Base-by-base conservation (phyloP, 2,329 filamentous ascomycete species). In the Teratosphaeria pseudoeucalypti region DNA sequence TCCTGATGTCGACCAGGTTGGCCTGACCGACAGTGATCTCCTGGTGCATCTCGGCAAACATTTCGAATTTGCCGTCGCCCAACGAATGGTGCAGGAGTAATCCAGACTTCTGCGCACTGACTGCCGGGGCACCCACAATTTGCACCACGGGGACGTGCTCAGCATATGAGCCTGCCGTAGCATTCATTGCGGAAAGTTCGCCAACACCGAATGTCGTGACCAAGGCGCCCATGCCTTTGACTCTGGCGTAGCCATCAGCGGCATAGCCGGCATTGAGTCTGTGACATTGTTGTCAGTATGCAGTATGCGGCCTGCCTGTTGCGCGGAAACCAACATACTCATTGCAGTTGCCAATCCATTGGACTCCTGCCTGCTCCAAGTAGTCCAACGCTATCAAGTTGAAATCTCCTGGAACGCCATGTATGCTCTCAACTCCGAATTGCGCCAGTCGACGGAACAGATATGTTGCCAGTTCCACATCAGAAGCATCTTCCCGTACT, bases 11-110 rank as follows among this genome's bases (percentile, higher is more conserved):
- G 70, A 84, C 86, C 59, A 95, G 79, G 67, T 86, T 85, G 58
- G 87, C 85, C 47, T 88, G 79, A 26, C 84, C 83, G 70, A 85
- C 88, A 0, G 89, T 89, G 66, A 95, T 84, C 56, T 84, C 74
- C 54, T 81, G 78, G 71, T 81, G 88, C 87, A 95, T 95, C 69
- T 89, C 83, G 65, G 85, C 81, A 72, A 95, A 95, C 58, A 90
- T 88, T 62, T 88, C 85, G 74, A 89, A 95, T 75, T 95, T 87
- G 61, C 90, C 76, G 67, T 78, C 77, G 52, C 76, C 77, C 26
- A 67, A 62, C 57, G 76, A 78, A 65, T 79, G 77, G 62, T 79
- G 77, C 14, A 79, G 69, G 3, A 78, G 70, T 54, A 74, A 71
- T 52, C 75, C 73, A 62, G 73, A 71, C 53, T 70, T 70, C 65